These are phyloP conservation scores for Eucalyptus urophylla DNA, from an alignment of 345 rosid genomes.

Conservation along the genomic window DNA sequence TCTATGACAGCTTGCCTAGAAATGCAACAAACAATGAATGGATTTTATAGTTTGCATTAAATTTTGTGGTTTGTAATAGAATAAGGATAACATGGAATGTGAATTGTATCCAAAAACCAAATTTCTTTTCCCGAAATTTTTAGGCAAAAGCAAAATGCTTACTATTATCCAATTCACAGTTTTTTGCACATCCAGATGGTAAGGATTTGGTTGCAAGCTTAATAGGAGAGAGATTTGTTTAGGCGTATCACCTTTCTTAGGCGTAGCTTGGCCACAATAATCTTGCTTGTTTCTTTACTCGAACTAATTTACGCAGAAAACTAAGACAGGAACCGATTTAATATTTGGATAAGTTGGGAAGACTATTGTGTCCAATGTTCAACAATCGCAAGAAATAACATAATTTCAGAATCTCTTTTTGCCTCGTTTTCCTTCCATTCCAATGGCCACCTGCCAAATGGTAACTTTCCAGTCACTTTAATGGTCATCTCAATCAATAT, in stretches of 20 bases:
- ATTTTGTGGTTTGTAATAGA: not conserved
- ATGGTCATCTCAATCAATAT: not conserved
- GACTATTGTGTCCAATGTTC: not conserved
- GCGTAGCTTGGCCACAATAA: not conserved
- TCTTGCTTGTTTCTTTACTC: not conserved
- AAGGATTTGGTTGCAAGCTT: not conserved
- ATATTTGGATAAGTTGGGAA: not conserved
- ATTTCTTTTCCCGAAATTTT: not conserved
- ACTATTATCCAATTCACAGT: not conserved
- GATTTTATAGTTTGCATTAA: not conserved
- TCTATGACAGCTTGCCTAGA: not conserved
- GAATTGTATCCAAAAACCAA: not conserved
- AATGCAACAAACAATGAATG: not conserved
- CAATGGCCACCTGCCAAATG: not conserved
- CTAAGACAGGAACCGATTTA: not conserved
- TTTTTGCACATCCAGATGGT: not conserved
- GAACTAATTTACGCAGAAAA: not conserved
- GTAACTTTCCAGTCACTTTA: not conserved
- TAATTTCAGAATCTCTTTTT: not conserved
- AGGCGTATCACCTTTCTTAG: not conserved
- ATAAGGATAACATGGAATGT: not conserved
- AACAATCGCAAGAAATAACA: not conserved
- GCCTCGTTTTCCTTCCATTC: not conserved
- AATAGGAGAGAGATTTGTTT: not conserved
- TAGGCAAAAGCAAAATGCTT: not conserved